Evolutionary conservation across 108 stramenopile species (phyloP), one percentile per base, ranked within the genome.

Genomic region (Parietichytrium sp.): DNA sequence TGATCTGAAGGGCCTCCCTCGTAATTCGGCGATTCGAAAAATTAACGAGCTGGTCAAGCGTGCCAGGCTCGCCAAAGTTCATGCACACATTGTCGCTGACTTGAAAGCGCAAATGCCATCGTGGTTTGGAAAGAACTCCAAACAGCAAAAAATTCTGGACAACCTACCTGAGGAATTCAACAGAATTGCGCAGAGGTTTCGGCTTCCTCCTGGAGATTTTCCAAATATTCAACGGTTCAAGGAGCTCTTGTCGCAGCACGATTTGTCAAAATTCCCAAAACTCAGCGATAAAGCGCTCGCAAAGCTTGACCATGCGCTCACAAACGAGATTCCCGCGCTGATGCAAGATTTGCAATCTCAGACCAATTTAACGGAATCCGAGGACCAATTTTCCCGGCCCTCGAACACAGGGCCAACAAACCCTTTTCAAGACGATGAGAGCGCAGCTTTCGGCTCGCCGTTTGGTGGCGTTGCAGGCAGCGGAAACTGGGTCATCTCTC

Each of bases 11-110:
- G 80, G 82, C 45, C 86, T 99, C 51, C 97, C 97, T 12, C 95
- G 96, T 79, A 95, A 98, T 54, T 95, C 97, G 13, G 96, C 96
- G 15, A 94, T 96, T 91, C 91, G 98, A 72, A 89, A 95, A 8
- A 97, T 99, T 82, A 99, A 99, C 85, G 98, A 99, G 72, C 85
- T 99, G 48, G 97, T 99, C 48, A 99, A 99, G 81, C 91, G 98
- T 29, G 96, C 97, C 48, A 84, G 98, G 30, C 90, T 92, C 52
- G 96, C 97, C 49, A 97, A 97, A 87, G 96, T 96, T 23, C 98
- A 98, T 81, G 96, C 97, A 6, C 97, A 97, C 86, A 96, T 99
- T 80, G 94, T 99, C 85, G 94, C 96, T 85, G 95, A 97, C 83
- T 88, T 99, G 49, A 88, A 95, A 48, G 95, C 96, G 86, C 96